Conservation (phyloP, 257 asterid species). For the Perilla frutescens region DNA sequence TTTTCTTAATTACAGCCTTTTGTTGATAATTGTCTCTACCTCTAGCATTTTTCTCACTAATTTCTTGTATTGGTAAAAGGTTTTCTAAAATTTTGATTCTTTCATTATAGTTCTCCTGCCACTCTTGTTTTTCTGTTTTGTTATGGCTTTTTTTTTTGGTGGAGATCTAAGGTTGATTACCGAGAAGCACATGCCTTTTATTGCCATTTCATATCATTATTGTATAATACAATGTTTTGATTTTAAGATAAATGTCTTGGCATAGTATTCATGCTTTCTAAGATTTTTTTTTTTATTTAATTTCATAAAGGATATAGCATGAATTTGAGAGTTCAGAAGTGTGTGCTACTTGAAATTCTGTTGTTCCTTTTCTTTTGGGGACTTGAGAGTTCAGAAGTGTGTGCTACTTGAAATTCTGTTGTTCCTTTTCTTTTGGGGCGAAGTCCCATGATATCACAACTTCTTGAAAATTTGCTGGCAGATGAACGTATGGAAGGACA, state of each 20-base stretch:
- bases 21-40: background rate
- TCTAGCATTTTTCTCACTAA: background rate
- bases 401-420: background rate
- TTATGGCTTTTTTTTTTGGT: background rate
- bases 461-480: constrained; percentile 42
- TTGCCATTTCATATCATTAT: background rate
- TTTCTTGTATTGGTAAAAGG: background rate
- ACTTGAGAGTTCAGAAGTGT: background rate
- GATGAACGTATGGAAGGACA: constrained; percentile 73
- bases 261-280: background rate
- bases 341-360: background rate
- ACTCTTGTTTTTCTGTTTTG: background rate
- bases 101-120: background rate
- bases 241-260: background rate
- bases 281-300: too few species aligned
- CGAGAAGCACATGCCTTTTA: background rate
- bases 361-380: background rate
- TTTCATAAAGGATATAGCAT: background rate
- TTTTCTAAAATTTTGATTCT: background rate
- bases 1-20: background rate
- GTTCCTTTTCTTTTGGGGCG: background rate
- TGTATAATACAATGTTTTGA: background rate
- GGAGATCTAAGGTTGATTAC: background rate
- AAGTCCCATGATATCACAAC: background rate
- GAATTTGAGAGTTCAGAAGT: background rate